Conservation (phyloP, 1,284 basidiomycete genomes). For the Leccinum fallax region DNA sequence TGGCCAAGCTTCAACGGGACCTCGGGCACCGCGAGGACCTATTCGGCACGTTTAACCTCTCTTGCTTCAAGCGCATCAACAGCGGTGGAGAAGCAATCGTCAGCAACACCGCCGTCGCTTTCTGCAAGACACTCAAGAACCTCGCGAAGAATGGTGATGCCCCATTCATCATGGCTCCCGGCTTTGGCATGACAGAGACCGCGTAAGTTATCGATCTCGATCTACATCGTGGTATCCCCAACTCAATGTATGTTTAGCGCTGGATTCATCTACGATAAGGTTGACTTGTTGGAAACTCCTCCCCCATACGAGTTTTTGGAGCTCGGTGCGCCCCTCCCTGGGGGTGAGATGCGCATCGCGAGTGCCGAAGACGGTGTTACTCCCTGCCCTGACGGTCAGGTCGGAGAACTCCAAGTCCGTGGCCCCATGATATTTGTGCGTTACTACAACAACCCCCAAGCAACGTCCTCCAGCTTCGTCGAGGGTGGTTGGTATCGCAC, state of each 20-base stretch:
- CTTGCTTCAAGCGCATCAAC: constrained; percentile 30
- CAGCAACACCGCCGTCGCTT: constrained; percentile 40
- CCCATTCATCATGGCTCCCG: constrained; percentile 40
- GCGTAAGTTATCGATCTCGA: constrained; percentile 24
- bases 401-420: constrained; percentile 42
- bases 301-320: constrained; percentile 34
- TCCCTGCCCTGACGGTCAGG: constrained; percentile 29
- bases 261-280: constrained; percentile 41
- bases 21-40: constrained; percentile 27
- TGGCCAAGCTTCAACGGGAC: constrained; percentile 40
- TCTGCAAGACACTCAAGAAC: constrained; percentile 37
- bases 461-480: constrained; percentile 42
- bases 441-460: constrained; percentile 45
- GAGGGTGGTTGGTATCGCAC: constrained; percentile 48
- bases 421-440: constrained; percentile 43
- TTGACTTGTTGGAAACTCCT: constrained; percentile 16
- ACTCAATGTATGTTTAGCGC: constrained; percentile 27
- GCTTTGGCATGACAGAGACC: constrained; percentile 51
- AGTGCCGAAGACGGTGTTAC: constrained; percentile 34
- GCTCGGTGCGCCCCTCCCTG: constrained; percentile 30
- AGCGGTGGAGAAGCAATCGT: constrained; percentile 46
- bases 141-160: constrained; percentile 31
- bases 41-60: constrained; percentile 23
- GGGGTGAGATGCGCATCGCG: constrained; percentile 38
- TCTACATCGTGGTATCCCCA: too few species aligned